phyloP scores from a whole-genome alignment of 306 rosid species.

The Medicago truncatula region MtrunA17r5.0-ANR NC_053047.1:3945501-3946000 shows the following conservation, averaged over 20 bases:
- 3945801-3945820: slow-evolving; percentile 76
- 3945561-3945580: slow-evolving; percentile 22
- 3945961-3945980: background rate
- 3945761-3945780: slow-evolving; percentile 44
- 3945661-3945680: slow-evolving; percentile 15
- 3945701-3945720: slow-evolving; percentile 38
- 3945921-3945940: slow-evolving; percentile 20
- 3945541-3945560: slow-evolving; percentile 56
- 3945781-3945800: slow-evolving; percentile 54
- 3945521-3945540: slow-evolving; percentile 65
- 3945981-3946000: slow-evolving; percentile 17
- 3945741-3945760: slow-evolving; percentile 59
- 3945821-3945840: slow-evolving; percentile 54
- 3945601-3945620: background rate
- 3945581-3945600: slow-evolving; percentile 6
- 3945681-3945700: slow-evolving; percentile 7
- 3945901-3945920: slow-evolving; percentile 61
- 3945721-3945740: slow-evolving; percentile 73
- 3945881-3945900: slow-evolving; percentile 70
- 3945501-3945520: slow-evolving; percentile 63
- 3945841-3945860: slow-evolving; percentile 67
- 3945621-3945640: slow-evolving; percentile 12
- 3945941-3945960: background rate
- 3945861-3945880: slow-evolving; percentile 66
- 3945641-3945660: slow-evolving; percentile 2